Percentiles rank a stretch among this genome's conserved stretches.
phyloP scores from a whole-genome alignment of 2,329 filamentous ascomycete genomes.

The Metarhizium sp. region DNA sequence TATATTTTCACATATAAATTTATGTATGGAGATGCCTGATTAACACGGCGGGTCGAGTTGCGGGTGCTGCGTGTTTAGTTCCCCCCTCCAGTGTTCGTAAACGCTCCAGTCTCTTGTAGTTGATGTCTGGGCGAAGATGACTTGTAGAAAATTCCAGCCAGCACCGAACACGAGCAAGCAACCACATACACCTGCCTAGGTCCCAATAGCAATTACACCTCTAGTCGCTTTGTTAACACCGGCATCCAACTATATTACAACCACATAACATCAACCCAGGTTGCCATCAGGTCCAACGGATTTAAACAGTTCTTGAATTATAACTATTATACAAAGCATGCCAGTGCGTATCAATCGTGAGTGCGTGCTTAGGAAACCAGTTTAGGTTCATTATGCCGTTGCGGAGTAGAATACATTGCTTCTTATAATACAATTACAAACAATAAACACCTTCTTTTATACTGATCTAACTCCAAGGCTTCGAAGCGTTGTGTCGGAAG shows the following conservation, averaged over 20 bases:
- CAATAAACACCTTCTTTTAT: not conserved
- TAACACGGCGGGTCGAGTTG: no score
- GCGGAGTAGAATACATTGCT: conserved; percentile 7
- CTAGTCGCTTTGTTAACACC: no score
- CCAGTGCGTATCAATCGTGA: conserved; percentile 11
- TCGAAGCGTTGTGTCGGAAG: conserved; percentile 17
- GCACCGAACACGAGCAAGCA: no score
- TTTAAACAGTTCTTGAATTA: not conserved
- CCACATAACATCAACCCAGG: not conserved
- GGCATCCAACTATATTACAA: not conserved
- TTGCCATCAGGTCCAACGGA: not conserved
- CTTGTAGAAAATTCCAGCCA: no score
- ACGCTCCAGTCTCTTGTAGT: no score
- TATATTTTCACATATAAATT: no score
- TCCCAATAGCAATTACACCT: no score
- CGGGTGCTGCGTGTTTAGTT: no score
- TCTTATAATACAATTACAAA: not conserved
- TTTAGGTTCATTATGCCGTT: conserved; percentile 5
- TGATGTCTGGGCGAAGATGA: no score
- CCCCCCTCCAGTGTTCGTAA: no score
- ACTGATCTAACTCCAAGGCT: conserved; percentile 8
- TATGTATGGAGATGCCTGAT: no score
- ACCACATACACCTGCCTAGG: no score
- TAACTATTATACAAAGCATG: conserved; percentile 1
- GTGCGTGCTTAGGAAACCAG: conserved; percentile 7